A percentile compares a stretch with the other conserved stretches of the same genome.
phyloP scores from a whole-genome alignment of 1,284 basidiomycete species.

The Takashimella tepidaria region DNA sequence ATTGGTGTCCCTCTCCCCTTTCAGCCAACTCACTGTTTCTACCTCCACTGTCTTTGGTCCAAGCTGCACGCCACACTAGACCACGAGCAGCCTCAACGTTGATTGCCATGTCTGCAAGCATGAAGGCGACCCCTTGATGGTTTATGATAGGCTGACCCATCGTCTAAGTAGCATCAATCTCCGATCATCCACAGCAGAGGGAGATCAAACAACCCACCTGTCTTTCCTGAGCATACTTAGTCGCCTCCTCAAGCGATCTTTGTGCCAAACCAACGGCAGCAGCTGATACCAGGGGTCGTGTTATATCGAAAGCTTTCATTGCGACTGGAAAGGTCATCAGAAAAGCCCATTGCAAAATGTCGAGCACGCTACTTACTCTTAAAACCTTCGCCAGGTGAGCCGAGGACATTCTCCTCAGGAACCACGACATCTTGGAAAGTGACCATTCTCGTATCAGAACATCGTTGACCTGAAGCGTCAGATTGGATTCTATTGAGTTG shows the following conservation, averaged over 20 bases:
- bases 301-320: conserved; percentile 56
- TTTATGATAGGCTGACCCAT: conserved; percentile 56
- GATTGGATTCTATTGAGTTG: neutral
- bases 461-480: conserved; percentile 47
- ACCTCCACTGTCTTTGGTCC: conserved; percentile 52
- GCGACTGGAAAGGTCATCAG: conserved; percentile 22
- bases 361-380: conserved; percentile 40
- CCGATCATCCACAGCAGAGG: neutral
- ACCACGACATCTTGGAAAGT: conserved; percentile 54
- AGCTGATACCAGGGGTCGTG: conserved; percentile 51
- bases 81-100: conserved; percentile 50
- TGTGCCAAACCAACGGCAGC: conserved; percentile 55
- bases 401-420: conserved; percentile 52
- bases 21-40: conserved; percentile 51
- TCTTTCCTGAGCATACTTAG: conserved; percentile 53
- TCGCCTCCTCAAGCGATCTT: conserved; percentile 53
- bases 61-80: conserved; percentile 53
- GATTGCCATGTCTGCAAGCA: conserved; percentile 58
- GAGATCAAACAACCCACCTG: conserved; percentile 28
- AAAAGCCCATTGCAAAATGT: neutral
- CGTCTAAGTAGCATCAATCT: conserved; percentile 39
- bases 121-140: conserved; percentile 55
- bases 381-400: conserved; percentile 54
- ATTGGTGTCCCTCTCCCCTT: too few relatives aligned
- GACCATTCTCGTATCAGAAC: conserved; percentile 55